Conservation (phyloP, 179 eudicot genomes). For the Silene vulgaris region DNA sequence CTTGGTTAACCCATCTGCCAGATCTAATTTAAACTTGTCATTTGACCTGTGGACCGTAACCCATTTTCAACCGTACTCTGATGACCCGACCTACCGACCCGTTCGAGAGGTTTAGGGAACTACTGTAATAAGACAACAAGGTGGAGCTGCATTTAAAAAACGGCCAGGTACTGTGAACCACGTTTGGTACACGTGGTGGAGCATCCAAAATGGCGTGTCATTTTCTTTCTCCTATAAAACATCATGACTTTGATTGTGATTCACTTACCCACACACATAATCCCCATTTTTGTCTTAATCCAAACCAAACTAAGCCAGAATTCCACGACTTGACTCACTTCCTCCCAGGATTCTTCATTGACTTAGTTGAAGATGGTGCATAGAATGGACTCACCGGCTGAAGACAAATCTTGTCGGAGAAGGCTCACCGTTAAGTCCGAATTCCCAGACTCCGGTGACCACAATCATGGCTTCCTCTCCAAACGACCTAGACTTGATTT, state of each 20-base stretch:
- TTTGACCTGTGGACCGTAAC: too few species aligned
- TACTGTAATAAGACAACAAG: too few species aligned
- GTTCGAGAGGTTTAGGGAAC: too few species aligned
- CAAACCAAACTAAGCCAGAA: background rate
- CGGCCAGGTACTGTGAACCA: slow-evolving; percentile 17
- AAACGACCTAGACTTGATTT: slow-evolving; percentile 49
- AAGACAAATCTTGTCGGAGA: slow-evolving; percentile 29
- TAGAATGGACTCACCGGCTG: slow-evolving; percentile 41
- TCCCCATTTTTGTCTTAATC: slow-evolving; percentile 19
- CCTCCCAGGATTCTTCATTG: background rate
- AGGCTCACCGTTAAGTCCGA: slow-evolving; percentile 49
- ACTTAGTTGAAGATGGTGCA: slow-evolving; percentile 47
- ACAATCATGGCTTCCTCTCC: slow-evolving; percentile 28
- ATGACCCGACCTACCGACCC: too few species aligned
- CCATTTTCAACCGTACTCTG: too few species aligned
- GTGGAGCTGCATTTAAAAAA: too few species aligned
- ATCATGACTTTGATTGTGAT: background rate
- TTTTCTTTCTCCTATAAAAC: background rate
- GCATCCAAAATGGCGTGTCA: background rate
- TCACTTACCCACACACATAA: background rate
- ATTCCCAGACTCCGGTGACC: slow-evolving; percentile 30
- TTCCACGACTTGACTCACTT: slow-evolving; percentile 18
- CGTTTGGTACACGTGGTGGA: slow-evolving; percentile 23
- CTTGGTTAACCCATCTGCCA: too few species aligned
- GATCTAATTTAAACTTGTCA: too few species aligned